Evolutionary conservation across 2,329 filamentous ascomycete species (phyloP).

Genomic region (Colletotrichum spaethianum): DNA sequence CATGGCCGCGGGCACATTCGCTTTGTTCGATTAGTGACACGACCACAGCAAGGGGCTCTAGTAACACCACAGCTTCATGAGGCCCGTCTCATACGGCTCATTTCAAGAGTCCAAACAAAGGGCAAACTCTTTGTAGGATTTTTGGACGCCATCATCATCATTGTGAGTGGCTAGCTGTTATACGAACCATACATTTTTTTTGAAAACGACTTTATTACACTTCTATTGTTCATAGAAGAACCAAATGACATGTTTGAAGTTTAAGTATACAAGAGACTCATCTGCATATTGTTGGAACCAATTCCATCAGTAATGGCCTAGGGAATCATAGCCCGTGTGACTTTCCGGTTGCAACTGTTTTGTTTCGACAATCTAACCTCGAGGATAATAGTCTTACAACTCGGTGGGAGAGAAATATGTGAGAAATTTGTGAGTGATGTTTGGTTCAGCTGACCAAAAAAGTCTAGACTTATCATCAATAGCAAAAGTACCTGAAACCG

Average conservation of each 20-base stretch:
- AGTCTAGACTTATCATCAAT: too few relatives aligned
- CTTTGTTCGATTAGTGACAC: background rate
- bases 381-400: fast-evolving
- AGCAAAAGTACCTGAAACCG: too few relatives aligned
- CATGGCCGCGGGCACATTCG: too few relatives aligned
- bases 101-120: background rate
- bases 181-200: too few relatives aligned
- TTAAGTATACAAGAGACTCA: background rate
- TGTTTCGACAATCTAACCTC: background rate
- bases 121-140: background rate
- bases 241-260: too few relatives aligned
- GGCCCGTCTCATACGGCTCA: too few relatives aligned
- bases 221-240: too few relatives aligned
- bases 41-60: background rate
- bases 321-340: background rate
- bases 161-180: too few relatives aligned
- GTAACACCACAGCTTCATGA: background rate
- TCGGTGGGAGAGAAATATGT: background rate
- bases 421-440: too few relatives aligned
- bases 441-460: too few relatives aligned
- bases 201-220: too few relatives aligned
- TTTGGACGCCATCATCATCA: background rate
- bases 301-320: too few relatives aligned
- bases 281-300: background rate
- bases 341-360: background rate